phyloP scores from a whole-genome alignment of 495 filamentous ascomycete genomes.

The Tuber aestivum region DNA sequence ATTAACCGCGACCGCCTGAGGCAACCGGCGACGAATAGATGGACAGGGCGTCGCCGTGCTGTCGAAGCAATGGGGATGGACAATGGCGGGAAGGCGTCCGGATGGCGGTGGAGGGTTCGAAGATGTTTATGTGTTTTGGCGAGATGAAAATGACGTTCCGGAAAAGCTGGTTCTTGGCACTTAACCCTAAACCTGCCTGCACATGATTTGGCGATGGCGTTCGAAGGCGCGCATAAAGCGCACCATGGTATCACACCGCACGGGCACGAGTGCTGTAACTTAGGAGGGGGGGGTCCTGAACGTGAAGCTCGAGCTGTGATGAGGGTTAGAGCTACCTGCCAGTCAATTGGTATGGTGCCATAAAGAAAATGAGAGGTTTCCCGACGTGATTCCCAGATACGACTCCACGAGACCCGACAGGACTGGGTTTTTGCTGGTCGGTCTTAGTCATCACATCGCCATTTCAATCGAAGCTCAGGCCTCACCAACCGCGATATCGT shows the following conservation, averaged over 20 bases:
- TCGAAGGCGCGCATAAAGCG: background rate
- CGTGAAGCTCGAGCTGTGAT: background rate
- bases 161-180: background rate
- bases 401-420: background rate
- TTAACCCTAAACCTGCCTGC: background rate
- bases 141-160: background rate
- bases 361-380: background rate
- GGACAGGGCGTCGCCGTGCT: background rate
- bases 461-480: background rate
- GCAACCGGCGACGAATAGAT: background rate
- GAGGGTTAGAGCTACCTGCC: background rate
- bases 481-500: background rate
- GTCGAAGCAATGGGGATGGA: background rate
- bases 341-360: background rate
- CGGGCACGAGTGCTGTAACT: no score
- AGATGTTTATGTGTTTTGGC: background rate
- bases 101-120: background rate
- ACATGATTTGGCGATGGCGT: background rate
- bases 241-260: no score
- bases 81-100: background rate
- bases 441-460: background rate
- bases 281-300: background rate
- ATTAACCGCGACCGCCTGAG: background rate
- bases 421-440: background rate
- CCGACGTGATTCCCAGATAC: background rate